These are phyloP conservation scores for Entonaema liquescens DNA, from an alignment of 495 filamentous ascomycete species.

Conservation along the genomic window DNA sequence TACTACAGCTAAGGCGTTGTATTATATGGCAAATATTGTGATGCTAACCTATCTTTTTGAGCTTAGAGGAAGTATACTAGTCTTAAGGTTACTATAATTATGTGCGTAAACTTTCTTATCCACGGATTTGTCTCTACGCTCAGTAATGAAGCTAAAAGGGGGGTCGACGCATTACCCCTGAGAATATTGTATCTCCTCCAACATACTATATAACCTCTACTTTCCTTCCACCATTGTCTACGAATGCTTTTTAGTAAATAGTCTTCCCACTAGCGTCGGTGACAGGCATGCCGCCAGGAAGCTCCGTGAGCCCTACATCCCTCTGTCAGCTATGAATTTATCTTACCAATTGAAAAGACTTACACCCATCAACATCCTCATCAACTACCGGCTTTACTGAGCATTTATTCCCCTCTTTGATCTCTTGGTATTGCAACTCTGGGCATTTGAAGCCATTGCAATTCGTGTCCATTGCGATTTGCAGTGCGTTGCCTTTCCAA, in stretches of 20 bases:
- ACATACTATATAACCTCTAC: background rate
- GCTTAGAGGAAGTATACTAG: too few species aligned
- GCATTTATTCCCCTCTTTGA: conserved; percentile 46
- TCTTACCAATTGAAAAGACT: conserved; percentile 17
- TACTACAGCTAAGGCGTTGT: background rate
- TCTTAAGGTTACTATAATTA: background rate
- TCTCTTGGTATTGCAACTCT: conserved; percentile 37
- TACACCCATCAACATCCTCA: conserved; percentile 47
- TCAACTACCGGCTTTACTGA: conserved; percentile 37
- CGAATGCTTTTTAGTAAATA: conserved; percentile 8
- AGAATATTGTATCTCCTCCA: background rate
- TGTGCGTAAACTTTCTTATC: background rate
- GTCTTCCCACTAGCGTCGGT: conserved; percentile 29
- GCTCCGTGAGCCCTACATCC: conserved; percentile 34
- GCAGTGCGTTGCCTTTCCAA: conserved; percentile 44
- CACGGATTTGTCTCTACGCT: background rate
- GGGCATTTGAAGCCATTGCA: conserved; percentile 38
- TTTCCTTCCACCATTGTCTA: background rate
- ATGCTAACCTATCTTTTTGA: too few species aligned
- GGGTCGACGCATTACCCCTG: background rate
- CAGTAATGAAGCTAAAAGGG: background rate
- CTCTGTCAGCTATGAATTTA: background rate
- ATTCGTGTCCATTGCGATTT: conserved; percentile 40
- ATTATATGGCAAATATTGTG: background rate
- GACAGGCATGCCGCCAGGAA: conserved; percentile 42